A percentile compares a stretch with the other conserved stretches of the same genome.
Evolutionary conservation across 2,329 filamentous ascomycete genomes (phyloP).

Genomic region (Ambrosiella cleistominuta): DNA sequence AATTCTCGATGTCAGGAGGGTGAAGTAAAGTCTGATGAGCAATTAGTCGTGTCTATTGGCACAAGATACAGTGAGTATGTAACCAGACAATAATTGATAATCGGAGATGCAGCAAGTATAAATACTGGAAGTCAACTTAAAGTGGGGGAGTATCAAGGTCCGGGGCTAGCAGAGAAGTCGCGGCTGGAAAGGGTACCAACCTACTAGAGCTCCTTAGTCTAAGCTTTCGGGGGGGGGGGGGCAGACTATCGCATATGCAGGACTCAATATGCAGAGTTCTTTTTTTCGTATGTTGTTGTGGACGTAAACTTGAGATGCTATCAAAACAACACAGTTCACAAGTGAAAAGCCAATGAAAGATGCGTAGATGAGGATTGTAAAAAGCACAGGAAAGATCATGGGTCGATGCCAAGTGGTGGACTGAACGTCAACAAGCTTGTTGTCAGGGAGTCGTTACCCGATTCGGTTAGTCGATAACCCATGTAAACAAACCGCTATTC

Average conservation of each 20-base stretch:
- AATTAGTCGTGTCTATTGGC: neutral
- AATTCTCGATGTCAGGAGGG: neutral
- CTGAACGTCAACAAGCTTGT: neutral
- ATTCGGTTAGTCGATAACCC: neutral
- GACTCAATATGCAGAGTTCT: neutral
- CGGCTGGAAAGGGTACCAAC: neutral
- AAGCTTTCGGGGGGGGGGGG: neutral
- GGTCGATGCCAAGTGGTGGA: neutral
- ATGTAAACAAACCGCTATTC: neutral
- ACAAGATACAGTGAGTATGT: neutral
- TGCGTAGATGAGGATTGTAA: neutral
- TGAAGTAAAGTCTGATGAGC: neutral
- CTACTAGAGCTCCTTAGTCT: neutral
- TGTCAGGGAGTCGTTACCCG: neutral
- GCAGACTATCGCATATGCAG: neutral
- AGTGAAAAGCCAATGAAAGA: neutral
- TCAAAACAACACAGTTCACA: neutral
- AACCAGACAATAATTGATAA: neutral
- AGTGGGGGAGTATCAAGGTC: conserved; percentile 13
- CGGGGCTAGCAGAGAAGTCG: conserved; percentile 1
- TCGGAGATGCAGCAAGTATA: neutral
- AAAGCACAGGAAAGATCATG: neutral
- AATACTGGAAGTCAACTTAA: conserved; percentile 1
- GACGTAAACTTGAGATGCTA: neutral
- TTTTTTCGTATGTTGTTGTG: neutral